phyloP scores from a whole-genome alignment of 441 rosid species.

The Isatis lusitanica region DNA sequence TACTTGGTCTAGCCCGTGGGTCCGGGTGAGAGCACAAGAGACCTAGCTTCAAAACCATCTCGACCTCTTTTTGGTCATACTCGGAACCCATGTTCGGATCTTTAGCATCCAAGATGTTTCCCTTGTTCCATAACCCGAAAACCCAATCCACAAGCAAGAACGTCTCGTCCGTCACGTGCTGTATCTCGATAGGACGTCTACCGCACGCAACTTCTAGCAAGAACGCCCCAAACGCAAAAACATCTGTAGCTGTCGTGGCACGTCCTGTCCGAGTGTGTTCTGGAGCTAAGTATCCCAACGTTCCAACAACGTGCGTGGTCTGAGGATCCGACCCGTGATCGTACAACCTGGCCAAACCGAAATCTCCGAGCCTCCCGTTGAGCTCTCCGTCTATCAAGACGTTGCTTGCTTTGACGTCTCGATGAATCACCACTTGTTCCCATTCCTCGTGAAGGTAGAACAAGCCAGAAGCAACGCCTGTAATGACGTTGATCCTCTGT shows the following conservation, averaged over 20 bases:
- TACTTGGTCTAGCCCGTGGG: conserved; percentile 58
- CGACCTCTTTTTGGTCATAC: conserved; percentile 46
- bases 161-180: conserved; percentile 42
- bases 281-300: conserved; percentile 87
- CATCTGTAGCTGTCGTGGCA: conserved; percentile 68
- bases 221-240: conserved; percentile 81
- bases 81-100: conserved; percentile 50
- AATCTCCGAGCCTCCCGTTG: conserved; percentile 75
- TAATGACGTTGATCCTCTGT: conserved; percentile 68
- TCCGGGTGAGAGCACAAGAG: conserved; percentile 64
- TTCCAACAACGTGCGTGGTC: conserved; percentile 85
- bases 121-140: conserved; percentile 47
- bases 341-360: conserved; percentile 74
- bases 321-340: conserved; percentile 82
- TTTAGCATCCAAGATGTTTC: conserved; percentile 46
- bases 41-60: conserved; percentile 63
- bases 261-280: conserved; percentile 78
- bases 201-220: conserved; percentile 76
- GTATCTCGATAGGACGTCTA: conserved; percentile 68
- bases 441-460: conserved; percentile 80
- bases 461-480: conserved; percentile 74
- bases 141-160: conserved; percentile 75
- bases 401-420: conserved; percentile 84
- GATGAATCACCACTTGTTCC: conserved; percentile 76
- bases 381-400: conserved; percentile 62